phyloP scores from a whole-genome alignment of 2,329 filamentous ascomycete genomes.

The Apiospora sp. region DNA sequence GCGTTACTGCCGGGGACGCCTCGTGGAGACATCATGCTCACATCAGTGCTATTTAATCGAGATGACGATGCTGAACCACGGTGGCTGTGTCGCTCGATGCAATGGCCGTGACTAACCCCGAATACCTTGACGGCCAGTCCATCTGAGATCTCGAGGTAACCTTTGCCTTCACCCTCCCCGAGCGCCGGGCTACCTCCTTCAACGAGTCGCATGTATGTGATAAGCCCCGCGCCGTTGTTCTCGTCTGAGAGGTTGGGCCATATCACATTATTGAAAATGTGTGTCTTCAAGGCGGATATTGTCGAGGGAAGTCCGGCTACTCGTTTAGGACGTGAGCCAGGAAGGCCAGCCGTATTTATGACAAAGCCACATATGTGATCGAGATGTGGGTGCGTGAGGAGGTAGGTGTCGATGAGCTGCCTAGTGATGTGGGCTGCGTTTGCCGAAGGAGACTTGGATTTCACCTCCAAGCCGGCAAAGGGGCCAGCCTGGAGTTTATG shows the following conservation, averaged over 20 bases:
- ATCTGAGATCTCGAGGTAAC: slow-evolving; percentile 88
- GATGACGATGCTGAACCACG: slow-evolving; percentile 65
- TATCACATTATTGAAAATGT: slow-evolving; percentile 97
- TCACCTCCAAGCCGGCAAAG: slow-evolving; percentile 80
- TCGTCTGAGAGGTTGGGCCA: slow-evolving; percentile 98
- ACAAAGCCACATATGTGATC: slow-evolving; percentile 93
- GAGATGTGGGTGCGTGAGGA: slow-evolving; percentile 96
- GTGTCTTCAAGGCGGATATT: slow-evolving; percentile 89
- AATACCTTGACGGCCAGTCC: slow-evolving; percentile 89
- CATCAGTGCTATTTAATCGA: slow-evolving; percentile 59
- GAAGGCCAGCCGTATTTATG: slow-evolving; percentile 89
- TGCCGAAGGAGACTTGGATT: slow-evolving; percentile 69
- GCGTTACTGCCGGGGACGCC: slow-evolving; percentile 35
- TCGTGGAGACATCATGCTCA: slow-evolving; percentile 37
- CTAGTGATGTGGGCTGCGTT: slow-evolving; percentile 85
- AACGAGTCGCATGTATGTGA: slow-evolving; percentile 87
- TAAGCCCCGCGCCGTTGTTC: slow-evolving; percentile 89
- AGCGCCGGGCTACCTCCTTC: slow-evolving; percentile 88
- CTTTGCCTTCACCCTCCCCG: slow-evolving; percentile 79
- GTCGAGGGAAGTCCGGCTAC: slow-evolving; percentile 87
- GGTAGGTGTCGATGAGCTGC: slow-evolving; percentile 82
- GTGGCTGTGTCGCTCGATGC: slow-evolving; percentile 77
- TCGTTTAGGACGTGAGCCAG: slow-evolving; percentile 82
- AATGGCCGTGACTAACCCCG: slow-evolving; percentile 89
- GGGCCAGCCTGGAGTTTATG: slow-evolving; percentile 72